Base-by-base conservation (phyloP, 768 basidiomycete species). In the Trametes maxima region DNA sequence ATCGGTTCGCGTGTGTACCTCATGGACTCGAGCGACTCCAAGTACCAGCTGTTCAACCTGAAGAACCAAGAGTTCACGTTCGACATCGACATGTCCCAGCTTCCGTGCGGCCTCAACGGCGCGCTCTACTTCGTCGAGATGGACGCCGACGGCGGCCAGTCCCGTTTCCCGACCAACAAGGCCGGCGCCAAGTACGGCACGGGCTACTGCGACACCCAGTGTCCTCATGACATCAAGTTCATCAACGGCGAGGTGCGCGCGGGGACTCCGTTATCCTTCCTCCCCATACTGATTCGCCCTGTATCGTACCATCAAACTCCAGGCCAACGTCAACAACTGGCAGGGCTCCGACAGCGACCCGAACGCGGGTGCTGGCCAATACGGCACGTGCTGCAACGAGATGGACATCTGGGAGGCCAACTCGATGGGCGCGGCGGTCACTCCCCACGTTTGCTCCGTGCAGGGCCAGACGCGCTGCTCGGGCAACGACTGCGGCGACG, bases 401-500 rank as follows among this genome's bases (percentile, higher is more conserved):
- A 83, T 84, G 81, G 82, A 84, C 69, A 74, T 83, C 40, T 84
- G 82, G 82, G 82, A 83, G 65, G 81, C 81, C 64, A 83, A 83
- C 76, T 76, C 74, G 62, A 74, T 77, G 62, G 73, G 82, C 19
- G 72, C 79, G 24, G 82, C 81, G 16, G 78, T 73, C 68, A 83
- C 83, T 43, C 79, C 82, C 51, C 82, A 84, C 69, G 73, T 76
- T 39, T 83, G 82, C 73, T 70, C 72, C 19, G 69, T 72, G 55
- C 60, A 66, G 24, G 79, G 77, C 35, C 76, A 75, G 64, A 74
- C 73, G 25, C 71, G 70, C 58, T 85, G 83, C 78, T 62, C 66
- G 17, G 80, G 80, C 37, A 72, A 67, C 54, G 70, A 74, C 36
- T 82, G 80, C 62, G 65, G 58, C 33, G 54, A 57, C 22, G 62